phyloP scores from a whole-genome alignment of 768 basidiomycete species.

The Termitomyces sp. region DNA sequence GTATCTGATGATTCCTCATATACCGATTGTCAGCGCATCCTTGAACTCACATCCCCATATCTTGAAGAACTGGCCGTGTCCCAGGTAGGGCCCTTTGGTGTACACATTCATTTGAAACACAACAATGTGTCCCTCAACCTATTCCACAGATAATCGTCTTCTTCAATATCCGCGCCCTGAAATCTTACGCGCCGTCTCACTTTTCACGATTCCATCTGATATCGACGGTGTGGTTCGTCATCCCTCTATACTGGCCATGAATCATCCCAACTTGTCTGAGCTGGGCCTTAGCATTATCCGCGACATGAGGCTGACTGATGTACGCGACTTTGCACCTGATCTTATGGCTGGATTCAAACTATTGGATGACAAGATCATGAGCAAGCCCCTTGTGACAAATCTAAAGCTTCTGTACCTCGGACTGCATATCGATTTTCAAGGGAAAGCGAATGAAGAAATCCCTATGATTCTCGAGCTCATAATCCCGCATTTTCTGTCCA shows the following conservation, averaged over 20 bases:
- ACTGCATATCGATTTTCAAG: neutral
- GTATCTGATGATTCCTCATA: neutral
- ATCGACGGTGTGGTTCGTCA: neutral
- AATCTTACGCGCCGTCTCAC: neutral
- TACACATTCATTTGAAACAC: neutral
- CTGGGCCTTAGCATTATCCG: neutral
- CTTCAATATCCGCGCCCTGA: neutral
- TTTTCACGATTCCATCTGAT: neutral
- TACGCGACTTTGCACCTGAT: neutral
- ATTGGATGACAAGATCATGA: too few relatives aligned
- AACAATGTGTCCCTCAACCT: neutral
- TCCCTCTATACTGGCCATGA: neutral
- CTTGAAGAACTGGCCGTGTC: neutral
- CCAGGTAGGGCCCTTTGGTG: neutral
- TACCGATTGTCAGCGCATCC: neutral
- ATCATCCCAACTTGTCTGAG: neutral
- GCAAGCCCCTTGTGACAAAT: too few relatives aligned
- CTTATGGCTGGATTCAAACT: neutral
- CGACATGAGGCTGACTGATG: neutral
- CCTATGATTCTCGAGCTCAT: neutral
- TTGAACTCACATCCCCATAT: neutral
- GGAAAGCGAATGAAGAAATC: neutral
- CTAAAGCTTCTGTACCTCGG: too few relatives aligned
- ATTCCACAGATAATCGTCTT: neutral
- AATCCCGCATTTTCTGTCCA: neutral